Evolutionary conservation across 2,329 filamentous ascomycete species (phyloP), one percentile per base, ranked within the genome.

Genomic region (Phyllosticta citrichinensis): DNA sequence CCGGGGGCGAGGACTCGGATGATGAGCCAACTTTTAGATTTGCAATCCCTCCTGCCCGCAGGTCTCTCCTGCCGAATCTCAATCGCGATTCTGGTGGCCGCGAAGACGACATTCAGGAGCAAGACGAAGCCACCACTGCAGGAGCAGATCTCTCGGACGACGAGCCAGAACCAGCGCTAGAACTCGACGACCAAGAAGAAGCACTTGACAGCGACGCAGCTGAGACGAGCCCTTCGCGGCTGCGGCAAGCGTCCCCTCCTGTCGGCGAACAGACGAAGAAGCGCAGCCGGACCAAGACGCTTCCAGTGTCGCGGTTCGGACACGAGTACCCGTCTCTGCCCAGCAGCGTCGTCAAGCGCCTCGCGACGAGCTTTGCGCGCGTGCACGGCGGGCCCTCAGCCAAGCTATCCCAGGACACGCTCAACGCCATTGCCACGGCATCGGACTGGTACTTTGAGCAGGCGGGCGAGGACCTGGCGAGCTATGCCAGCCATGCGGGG

Each of bases 401-500:
- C 5, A 89, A 87, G 65, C 82, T 96, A 55, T 85, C 81, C 62
- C 84, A 87, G 54, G 89, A 94, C 57, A 86, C 88, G 1, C 76
- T 96, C 47, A 81, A 83, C 30, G 87, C 87, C 4, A 84, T 96
- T 59, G 85, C 87, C 68, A 87, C 91, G 70, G 89, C 91, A 0
- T 89, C 89, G 2, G 89, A 95, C 64, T 94, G 90, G 87, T 96
- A 91, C 73, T 96, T 96, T 71, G 90, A 95, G 74, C 91, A 96
- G 73, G 78, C 89, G 2, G 85, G 88, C 55, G 88, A 91, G 63
- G 91, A 96, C 69, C 75, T 96, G 60, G 83, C 83, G 12, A 87
- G 86, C 2, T 96, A 92, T 72, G 88, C 91, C 19, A 81, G 84
- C 63, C 91, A 97, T 72, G 91, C 88, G 5, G 87, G 88, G 33